phyloP scores from a whole-genome alignment of 331 rosid genomes.

The Saraca asoca region DNA sequence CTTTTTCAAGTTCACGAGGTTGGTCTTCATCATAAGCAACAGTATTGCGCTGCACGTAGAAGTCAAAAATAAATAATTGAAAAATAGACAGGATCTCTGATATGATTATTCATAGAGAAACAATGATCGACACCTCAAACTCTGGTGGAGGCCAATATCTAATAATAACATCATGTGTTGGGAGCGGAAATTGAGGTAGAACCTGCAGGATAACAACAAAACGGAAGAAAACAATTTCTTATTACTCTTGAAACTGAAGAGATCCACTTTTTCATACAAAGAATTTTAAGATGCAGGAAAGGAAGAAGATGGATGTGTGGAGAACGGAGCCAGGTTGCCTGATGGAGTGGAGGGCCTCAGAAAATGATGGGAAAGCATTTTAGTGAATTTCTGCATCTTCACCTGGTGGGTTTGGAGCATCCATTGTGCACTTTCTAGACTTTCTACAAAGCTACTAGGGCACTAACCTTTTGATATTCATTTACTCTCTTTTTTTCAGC shows the following conservation, averaged over 20 bases:
- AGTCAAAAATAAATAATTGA: conserved; percentile 2
- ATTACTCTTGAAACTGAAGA: conserved; percentile 16
- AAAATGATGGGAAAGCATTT: too few relatives aligned
- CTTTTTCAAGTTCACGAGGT: conserved; percentile 62
- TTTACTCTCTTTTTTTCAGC: too few relatives aligned
- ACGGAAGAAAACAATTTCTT: conserved; percentile 25
- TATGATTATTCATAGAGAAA: conserved; percentile 9
- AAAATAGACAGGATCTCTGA: conserved; percentile 21
- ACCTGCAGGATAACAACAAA: conserved; percentile 48
- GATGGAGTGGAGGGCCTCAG: too few relatives aligned
- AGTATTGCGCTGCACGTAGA: conserved; percentile 71
- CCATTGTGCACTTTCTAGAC: too few relatives aligned
- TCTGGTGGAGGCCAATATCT: conserved; percentile 87
- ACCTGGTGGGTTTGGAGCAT: too few relatives aligned
- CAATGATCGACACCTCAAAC: conserved; percentile 65
- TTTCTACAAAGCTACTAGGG: too few relatives aligned
- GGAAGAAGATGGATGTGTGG: background rate
- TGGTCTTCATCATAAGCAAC: conserved; percentile 90
- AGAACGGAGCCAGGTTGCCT: conserved; percentile 7
- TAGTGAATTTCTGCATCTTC: too few relatives aligned
- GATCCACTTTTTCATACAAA: conserved; percentile 4
- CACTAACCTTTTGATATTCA: too few relatives aligned
- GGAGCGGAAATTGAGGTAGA: conserved; percentile 90
- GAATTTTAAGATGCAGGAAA: conserved; percentile 13
- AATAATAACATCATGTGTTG: conserved; percentile 84